Percentiles rank a stretch among this genome's conserved stretches.
phyloP scores from a whole-genome alignment of 1,284 basidiomycete species.

The Heliocybe sulcata region DNA sequence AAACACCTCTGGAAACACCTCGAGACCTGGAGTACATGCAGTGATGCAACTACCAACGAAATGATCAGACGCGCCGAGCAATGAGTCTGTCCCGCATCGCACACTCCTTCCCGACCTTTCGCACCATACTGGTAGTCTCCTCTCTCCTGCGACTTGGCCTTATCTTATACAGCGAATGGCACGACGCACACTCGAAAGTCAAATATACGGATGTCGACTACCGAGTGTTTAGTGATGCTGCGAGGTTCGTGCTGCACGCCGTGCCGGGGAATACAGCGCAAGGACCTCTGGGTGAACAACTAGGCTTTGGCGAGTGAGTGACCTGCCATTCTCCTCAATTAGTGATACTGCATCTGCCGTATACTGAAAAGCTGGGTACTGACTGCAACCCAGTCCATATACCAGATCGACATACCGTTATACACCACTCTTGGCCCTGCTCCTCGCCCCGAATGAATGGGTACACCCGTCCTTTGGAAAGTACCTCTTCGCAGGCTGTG shows the following conservation, averaged over 20 bases:
- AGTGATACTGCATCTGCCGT: too few species aligned
- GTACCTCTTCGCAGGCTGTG: constrained; percentile 81
- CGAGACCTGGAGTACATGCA: too few species aligned
- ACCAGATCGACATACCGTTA: constrained; percentile 94
- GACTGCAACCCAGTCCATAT: constrained; percentile 64
- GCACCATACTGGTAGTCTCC: constrained; percentile 45
- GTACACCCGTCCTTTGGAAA: constrained; percentile 85
- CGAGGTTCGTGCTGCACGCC: constrained; percentile 56
- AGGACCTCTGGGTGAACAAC: constrained; percentile 45
- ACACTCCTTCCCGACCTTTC: constrained; percentile 29
- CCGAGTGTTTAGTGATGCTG: constrained; percentile 90
- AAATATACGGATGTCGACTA: constrained; percentile 99
- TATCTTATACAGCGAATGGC: constrained; percentile 84
- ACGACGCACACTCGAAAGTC: constrained; percentile 74
- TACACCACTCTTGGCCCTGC: constrained; percentile 84
- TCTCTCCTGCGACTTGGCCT: constrained; percentile 58
- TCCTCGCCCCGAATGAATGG: constrained; percentile 77
- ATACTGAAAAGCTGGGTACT: too few species aligned
- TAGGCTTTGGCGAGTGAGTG: constrained; percentile 67
- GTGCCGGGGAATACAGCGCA: constrained; percentile 43
- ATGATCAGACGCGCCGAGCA: not conserved
- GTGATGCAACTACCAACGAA: too few species aligned
- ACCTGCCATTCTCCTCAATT: not conserved
- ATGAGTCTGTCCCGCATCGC: constrained; percentile 2
- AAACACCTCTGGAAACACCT: too few species aligned